Conservation (phyloP, 2,329 filamentous ascomycete species). For the Plectosphaerella plurivora region DNA sequence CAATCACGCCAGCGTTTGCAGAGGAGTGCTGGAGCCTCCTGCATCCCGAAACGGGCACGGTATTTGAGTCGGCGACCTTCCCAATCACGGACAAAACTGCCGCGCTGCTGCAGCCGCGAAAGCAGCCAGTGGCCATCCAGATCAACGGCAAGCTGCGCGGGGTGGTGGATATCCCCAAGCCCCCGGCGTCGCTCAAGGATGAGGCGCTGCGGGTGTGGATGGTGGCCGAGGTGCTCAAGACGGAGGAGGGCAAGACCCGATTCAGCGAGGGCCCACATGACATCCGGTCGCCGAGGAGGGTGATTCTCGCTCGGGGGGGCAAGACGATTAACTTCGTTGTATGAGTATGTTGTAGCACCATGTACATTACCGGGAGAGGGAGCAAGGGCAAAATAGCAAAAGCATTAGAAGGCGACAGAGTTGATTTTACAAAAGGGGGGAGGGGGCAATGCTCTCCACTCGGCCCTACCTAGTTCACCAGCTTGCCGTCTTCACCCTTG, state of each 20-base stretch:
- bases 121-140: slow-evolving; percentile 62
- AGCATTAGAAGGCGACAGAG: too few relatives aligned
- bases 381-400: background rate
- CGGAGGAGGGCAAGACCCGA: slow-evolving; percentile 54
- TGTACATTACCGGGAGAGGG: background rate
- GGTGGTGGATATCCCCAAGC: slow-evolving; percentile 57
- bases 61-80: slow-evolving; percentile 49
- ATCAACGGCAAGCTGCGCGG: slow-evolving; percentile 76
- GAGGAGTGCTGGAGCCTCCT: slow-evolving; percentile 75
- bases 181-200: slow-evolving; percentile 33
- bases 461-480: slow-evolving; percentile 7
- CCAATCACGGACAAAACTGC: slow-evolving; percentile 50
- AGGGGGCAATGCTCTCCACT: too few relatives aligned
- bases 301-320: slow-evolving; percentile 63
- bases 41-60: slow-evolving; percentile 27
- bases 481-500: slow-evolving; percentile 25
- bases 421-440: too few relatives aligned
- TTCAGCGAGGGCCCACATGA: slow-evolving; percentile 42
- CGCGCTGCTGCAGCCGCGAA: slow-evolving; percentile 43
- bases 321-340: slow-evolving; percentile 72
- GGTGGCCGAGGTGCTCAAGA: slow-evolving; percentile 54
- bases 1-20: slow-evolving; percentile 73
- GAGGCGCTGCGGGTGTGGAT: slow-evolving; percentile 56
- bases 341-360: slow-evolving; percentile 13
- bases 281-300: slow-evolving; percentile 51